Evolutionary conservation across 2,329 filamentous ascomycete species (phyloP).

Genomic region (Aschersonia sp.): DNA sequence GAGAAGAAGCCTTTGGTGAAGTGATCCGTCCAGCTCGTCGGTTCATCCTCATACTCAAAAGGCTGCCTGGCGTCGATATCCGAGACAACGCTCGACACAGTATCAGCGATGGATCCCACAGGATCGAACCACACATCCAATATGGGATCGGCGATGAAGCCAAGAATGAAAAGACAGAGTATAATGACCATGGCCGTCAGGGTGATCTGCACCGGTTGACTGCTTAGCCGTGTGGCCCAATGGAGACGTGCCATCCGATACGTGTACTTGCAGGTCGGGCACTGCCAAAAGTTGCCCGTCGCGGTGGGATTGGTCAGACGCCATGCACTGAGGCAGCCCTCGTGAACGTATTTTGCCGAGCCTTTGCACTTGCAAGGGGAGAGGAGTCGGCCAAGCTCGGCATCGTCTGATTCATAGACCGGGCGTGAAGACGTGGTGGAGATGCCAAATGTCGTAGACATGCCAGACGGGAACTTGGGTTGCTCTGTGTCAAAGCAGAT

Average conservation of each 20-base stretch:
- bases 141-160: slow-evolving; percentile 86
- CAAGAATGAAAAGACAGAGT: slow-evolving; percentile 62
- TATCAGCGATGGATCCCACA: slow-evolving; percentile 41
- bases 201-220: slow-evolving; percentile 48
- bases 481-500: slow-evolving; percentile 67
- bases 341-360: slow-evolving; percentile 85
- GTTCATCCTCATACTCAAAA: slow-evolving; percentile 32
- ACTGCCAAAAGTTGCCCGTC: slow-evolving; percentile 68
- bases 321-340: slow-evolving; percentile 77
- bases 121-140: slow-evolving; percentile 81
- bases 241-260: slow-evolving; percentile 67
- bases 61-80: slow-evolving; percentile 21
- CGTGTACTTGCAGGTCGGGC: slow-evolving; percentile 72
- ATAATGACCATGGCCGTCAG: slow-evolving; percentile 63
- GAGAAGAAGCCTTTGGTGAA: slow-evolving; percentile 85
- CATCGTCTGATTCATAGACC: slow-evolving; percentile 59
- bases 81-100: slow-evolving; percentile 29
- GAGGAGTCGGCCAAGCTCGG: slow-evolving; percentile 61
- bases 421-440: slow-evolving; percentile 18
- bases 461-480: slow-evolving; percentile 28
- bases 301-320: slow-evolving; percentile 53
- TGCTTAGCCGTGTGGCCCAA: slow-evolving; percentile 58
- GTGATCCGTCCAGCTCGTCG: slow-evolving; percentile 61
- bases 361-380: slow-evolving; percentile 91
- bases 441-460: slow-evolving; percentile 17